Evolutionary conservation across 176 grass and related monocot species (phyloP).

Genomic region (Tuctoria greenei): DNA sequence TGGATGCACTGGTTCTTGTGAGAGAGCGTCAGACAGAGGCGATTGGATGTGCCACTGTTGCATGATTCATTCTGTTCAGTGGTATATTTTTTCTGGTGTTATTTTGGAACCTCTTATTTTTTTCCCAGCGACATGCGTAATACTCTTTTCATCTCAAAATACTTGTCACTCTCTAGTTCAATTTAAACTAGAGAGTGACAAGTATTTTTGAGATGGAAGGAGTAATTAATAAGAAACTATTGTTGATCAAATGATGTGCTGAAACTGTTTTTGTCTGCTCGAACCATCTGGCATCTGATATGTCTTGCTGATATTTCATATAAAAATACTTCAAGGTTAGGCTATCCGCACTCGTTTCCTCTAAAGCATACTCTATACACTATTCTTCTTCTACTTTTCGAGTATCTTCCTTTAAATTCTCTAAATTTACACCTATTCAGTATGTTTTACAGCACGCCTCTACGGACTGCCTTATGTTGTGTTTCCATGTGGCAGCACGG

Average conservation of each 20-base stretch:
- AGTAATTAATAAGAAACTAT: background rate
- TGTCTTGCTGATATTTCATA: background rate
- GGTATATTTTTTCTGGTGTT: slow-evolving; percentile 49
- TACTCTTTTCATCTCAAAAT: too few species aligned
- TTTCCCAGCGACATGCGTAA: background rate
- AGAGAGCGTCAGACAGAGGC: slow-evolving; percentile 65
- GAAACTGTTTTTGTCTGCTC: slow-evolving; percentile 1
- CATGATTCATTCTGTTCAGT: slow-evolving; percentile 66
- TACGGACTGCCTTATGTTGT: too few species aligned
- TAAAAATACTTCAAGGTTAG: background rate
- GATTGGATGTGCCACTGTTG: slow-evolving; percentile 63
- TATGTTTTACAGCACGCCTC: too few species aligned
- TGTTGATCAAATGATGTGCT: background rate
- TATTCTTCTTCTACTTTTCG: too few species aligned
- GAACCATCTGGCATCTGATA: background rate
- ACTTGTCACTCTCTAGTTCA: too few species aligned
- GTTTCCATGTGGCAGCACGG: background rate
- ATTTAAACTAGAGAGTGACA: too few species aligned
- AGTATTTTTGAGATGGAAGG: too few species aligned
- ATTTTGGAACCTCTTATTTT: slow-evolving; percentile 18
- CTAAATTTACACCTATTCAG: too few species aligned
- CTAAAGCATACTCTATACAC: too few species aligned
- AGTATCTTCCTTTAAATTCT: too few species aligned
- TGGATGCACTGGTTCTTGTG: slow-evolving; percentile 60
- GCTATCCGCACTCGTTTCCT: too few species aligned